These are phyloP conservation scores for Pleurotus platypus DNA, from an alignment of 768 basidiomycete species.

Conservation along the genomic window DNA sequence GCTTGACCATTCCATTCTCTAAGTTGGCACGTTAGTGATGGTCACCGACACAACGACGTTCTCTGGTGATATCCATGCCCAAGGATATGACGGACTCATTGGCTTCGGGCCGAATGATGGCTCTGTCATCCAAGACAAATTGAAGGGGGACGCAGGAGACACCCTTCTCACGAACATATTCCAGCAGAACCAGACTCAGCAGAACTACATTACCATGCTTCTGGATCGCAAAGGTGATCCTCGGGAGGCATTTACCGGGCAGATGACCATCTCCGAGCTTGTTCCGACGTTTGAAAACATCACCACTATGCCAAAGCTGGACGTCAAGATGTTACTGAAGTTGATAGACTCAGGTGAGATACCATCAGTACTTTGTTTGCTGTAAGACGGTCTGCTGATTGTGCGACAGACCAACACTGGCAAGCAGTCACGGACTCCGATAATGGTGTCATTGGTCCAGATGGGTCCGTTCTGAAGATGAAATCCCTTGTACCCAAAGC, in stretches of 20 bases:
- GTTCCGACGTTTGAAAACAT: constrained; percentile 62
- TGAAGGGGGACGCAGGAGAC: constrained; percentile 45
- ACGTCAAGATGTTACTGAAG: constrained; percentile 61
- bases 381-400: neutral
- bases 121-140: constrained; percentile 56
- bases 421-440: constrained; percentile 65
- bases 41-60: constrained; percentile 64
- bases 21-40: constrained; percentile 40
- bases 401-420: constrained; percentile 69
- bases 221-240: constrained; percentile 61
- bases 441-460: constrained; percentile 71
- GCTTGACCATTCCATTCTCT: neutral
- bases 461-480: constrained; percentile 57
- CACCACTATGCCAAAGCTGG: constrained; percentile 56
- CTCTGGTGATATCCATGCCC: constrained; percentile 51
- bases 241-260: constrained; percentile 47
- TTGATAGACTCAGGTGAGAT: constrained; percentile 45
- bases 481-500: constrained; percentile 69
- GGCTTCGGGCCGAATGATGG: constrained; percentile 78
- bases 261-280: constrained; percentile 67
- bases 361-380: neutral
- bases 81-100: constrained; percentile 69
- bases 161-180: constrained; percentile 66
- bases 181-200: constrained; percentile 45
- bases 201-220: constrained; percentile 67